phyloP scores from a whole-genome alignment of 306 rosid species.

The Cotoneaster glaucophyllus region DNA sequence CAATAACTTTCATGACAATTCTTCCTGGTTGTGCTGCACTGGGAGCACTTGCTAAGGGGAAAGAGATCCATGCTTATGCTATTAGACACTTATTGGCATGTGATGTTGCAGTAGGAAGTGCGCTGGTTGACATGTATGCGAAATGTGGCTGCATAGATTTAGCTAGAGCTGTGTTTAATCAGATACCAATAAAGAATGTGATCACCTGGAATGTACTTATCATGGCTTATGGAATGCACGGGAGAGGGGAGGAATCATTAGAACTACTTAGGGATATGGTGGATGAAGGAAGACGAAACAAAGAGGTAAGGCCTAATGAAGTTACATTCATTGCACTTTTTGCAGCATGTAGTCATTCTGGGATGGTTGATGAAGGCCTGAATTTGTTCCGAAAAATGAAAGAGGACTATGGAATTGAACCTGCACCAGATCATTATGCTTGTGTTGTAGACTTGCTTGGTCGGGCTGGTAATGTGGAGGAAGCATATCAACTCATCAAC shows the following conservation, averaged over 20 bases:
- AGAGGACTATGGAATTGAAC: slow-evolving; percentile 51
- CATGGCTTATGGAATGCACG: slow-evolving; percentile 92
- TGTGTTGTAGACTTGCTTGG: slow-evolving; percentile 90
- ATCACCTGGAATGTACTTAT: slow-evolving; percentile 84
- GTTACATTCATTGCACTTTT: slow-evolving; percentile 61
- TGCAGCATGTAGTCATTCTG: slow-evolving; percentile 71
- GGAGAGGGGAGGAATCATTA: slow-evolving; percentile 64
- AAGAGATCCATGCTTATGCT: slow-evolving; percentile 78
- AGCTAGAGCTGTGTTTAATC: slow-evolving; percentile 54
- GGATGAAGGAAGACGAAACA: slow-evolving; percentile 30
- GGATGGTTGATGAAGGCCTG: slow-evolving; percentile 55
- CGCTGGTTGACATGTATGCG: slow-evolving; percentile 84
- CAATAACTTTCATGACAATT: slow-evolving; percentile 72
- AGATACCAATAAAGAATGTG: slow-evolving; percentile 55
- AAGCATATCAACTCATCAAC: slow-evolving; percentile 52
- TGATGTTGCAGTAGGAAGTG: slow-evolving; percentile 81
- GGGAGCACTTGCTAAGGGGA: slow-evolving; percentile 65
- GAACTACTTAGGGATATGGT: slow-evolving; percentile 53
- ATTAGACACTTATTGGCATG: slow-evolving; percentile 44
- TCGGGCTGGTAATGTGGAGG: slow-evolving; percentile 65
- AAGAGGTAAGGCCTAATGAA: slow-evolving; percentile 42
- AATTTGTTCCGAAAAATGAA: slow-evolving; percentile 58
- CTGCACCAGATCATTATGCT: slow-evolving; percentile 70
- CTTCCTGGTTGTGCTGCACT: slow-evolving; percentile 80
- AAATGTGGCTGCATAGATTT: slow-evolving; percentile 72